These are phyloP conservation scores for Fonsecaea pugnacius DNA, from an alignment of 2,329 filamentous ascomycete species.

Conservation along the genomic window DNA sequence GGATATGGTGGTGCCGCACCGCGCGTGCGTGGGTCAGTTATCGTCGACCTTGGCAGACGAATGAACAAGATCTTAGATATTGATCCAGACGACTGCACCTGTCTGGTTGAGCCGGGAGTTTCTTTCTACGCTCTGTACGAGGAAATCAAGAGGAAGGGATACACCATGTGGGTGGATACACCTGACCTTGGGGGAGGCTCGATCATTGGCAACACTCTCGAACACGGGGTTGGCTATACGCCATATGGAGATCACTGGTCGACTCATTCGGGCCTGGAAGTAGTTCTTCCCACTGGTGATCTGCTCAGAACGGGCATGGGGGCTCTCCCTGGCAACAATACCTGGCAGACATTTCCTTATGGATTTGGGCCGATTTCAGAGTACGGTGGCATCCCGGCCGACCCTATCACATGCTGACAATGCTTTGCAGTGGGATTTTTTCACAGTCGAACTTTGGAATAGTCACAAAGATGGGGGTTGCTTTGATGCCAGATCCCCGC, in stretches of 20 bases:
- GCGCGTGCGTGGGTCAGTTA: constrained; percentile 50
- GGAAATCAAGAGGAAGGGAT: constrained; percentile 44
- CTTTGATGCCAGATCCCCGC: constrained; percentile 53
- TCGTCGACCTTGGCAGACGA: constrained; percentile 49
- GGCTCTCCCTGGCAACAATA: constrained; percentile 42
- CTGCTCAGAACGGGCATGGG: constrained; percentile 51
- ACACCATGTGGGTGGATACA: constrained; percentile 51
- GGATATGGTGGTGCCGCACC: constrained; percentile 53
- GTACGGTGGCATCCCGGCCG: neutral
- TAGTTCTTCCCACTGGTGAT: constrained; percentile 48
- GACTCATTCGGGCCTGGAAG: constrained; percentile 51
- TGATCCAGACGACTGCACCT: constrained; percentile 46
- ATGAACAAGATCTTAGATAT: constrained; percentile 49
- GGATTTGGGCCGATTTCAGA: constrained; percentile 46
- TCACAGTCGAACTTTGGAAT: constrained; percentile 40
- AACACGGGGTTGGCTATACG: constrained; percentile 23
- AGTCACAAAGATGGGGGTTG: constrained; percentile 58
- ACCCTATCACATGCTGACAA: neutral
- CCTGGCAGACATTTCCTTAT: constrained; percentile 37
- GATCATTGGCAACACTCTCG: constrained; percentile 43
- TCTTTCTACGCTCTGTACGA: constrained; percentile 48
- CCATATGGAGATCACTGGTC: constrained; percentile 53
- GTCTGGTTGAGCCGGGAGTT: constrained; percentile 52
- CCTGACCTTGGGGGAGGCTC: constrained; percentile 16
- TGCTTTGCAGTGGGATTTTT: constrained; percentile 37